Evolutionary conservation across 2,329 filamentous ascomycete species (phyloP), one percentile per base, ranked within the genome.

Genomic region (Ambrosiella xylebori): DNA sequence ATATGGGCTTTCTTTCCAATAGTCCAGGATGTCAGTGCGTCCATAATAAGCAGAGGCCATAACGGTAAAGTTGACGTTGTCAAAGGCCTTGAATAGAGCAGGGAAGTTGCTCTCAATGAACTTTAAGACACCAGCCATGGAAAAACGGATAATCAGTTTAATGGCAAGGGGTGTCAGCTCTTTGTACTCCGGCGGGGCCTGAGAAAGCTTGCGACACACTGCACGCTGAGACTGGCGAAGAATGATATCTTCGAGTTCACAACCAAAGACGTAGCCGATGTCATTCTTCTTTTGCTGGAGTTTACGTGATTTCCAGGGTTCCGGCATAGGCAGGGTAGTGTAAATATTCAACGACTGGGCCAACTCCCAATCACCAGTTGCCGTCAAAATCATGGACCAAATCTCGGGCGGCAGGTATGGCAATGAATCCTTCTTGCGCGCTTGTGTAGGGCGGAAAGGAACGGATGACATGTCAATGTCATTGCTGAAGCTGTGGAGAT

Each of bases 121-220:
- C 1, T 80, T 79, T 39, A 97, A 78, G 2, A 95, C 80, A 11
- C 86, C 81, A 13, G 84, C 85, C 64, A 91, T 83, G 47, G 84
- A 86, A 68, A 96, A 96, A 63, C 93, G 89, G 73, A 96, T 88
- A 64, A 95, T 89, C 45, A 95, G 79, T 65, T 90, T 89, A 61
- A 93, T 86, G 41, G 87, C 86, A 1, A 94, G 75, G 1, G 84
- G 84, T 0, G 89, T 93, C 11, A 96, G 76, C 62, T 84, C 76
- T 62, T 74, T 73, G 63, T 88, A 85, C 35, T 80, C 80, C 39
- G 85, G 81, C 0, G 85, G 83, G 15, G 86, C 85, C 41, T 80
- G 71, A 6, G 84, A 79, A 45, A 95, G 77, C 64, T 87, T 83
- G 56, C 81, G 79, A 66, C 87, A 88, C 61, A 95, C 84, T 39